Evolutionary conservation across 192 early-diverging fungal genomes (phyloP), one percentile per base, ranked within the genome.

Genomic region (Martensiomyces pterosporus): DNA sequence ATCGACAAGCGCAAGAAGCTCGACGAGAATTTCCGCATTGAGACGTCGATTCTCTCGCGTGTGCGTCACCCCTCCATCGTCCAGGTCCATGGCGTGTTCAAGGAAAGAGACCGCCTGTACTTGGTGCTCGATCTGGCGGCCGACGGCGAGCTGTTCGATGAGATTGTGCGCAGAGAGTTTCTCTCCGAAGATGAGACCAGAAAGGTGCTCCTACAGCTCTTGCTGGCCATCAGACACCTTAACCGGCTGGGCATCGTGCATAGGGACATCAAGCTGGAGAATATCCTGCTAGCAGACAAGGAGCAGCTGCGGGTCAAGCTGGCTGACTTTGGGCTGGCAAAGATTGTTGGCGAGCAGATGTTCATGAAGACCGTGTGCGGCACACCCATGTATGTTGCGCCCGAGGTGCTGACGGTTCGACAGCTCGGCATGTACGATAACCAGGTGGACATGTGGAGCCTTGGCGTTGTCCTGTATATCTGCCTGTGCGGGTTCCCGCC

Each of bases 271-370:
- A 90, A 90, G 64, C 87, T 87, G 22, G 88, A 90, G 55, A 90
- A 90, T 34, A 85, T 90, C 23, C 66, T 89, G 23, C 71, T 89
- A 9, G 77, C 79, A 35, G 70, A 78, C 49, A 69, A 67, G 5
- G 38, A 65, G 9, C 59, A 75, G 43, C 80, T 80, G 38, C 65
- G 65, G 29, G 78, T 95, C 60, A 98, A 93, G 80, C 87, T 98
- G 47, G 83, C 89, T 18, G 96, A 98, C 66, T 98, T 98, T 79
- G 96, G 94, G 2, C 71, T 97, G 51, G 91, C 94, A 35, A 94
- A 87, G 65, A 85, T 90, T 34, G 83, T 87, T 40, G 78, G 76
- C 24, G 75, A 78, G 25, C 75, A 84, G 16, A 70, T 60, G 49
- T 75, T 87, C 49, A 77, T 98, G 52, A 71, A 76, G 36, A 96